Evolutionary conservation across 1,284 basidiomycete species (phyloP), one percentile per base, ranked within the genome.

Genomic region (Trametes sp.): DNA sequence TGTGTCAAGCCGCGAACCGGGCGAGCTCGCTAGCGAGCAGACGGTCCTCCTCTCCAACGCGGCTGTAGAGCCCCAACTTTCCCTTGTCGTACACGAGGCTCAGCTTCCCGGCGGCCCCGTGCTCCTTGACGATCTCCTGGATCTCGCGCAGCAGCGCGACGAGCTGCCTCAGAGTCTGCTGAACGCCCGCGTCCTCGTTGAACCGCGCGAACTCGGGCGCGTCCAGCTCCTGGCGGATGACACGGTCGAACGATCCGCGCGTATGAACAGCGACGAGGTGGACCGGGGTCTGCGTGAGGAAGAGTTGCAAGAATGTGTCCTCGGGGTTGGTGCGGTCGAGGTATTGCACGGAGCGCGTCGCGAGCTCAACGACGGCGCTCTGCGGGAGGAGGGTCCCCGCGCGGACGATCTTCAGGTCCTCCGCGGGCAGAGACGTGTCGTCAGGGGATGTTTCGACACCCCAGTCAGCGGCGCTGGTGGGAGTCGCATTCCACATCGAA

Each of bases 201-300:
- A 64, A 49, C 19, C 29, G 44, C 19, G 21, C 13, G 35, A 67
- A 52, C 54, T 67, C 57, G 1, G 73, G 57, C 23, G 75, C 77
- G 6, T 68, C 69, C 1, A 84, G 70, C 38, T 77, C 78, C 29
- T 77, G 74, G 66, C 82, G 82, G 52, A 78, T 67, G 19, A 86
- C 74, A n/a, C 73, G 68, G 4, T 69, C 62, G 71, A 87, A 87
- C 1, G 26, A 46, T 1, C 62, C 70, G 0, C 85, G 85, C 23
- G 78, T 67, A 65, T 88, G 85, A 9, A 83, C 70, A 0, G 79
- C 86, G 28, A 87, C 73, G 70, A 81, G 82, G 59, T 79, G 80
- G 50, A 84, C 77, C 0, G 80, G 76, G 0, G 85, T 87, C 67
- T 87, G 84, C 1, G 85, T 86, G 61, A 88, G 77, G 73, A 81